Base-by-base conservation (phyloP, 371 early-diverging fungal species). In the Scutellospora calospora region DNA sequence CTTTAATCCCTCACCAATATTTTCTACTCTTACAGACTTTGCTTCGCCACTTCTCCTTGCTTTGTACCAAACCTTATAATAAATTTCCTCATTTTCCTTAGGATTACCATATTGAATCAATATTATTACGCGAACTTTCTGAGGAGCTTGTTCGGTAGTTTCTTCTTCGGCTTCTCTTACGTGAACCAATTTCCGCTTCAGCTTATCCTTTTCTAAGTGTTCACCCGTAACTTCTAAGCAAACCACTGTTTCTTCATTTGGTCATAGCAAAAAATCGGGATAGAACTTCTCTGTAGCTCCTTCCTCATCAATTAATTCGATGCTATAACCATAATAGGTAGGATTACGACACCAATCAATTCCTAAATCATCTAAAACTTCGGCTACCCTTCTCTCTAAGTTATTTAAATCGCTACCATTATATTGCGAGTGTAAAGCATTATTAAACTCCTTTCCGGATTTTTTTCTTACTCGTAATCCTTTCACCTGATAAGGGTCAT, bases 241-340 rank as follows among this genome's bases (percentile, higher is more conserved):
- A 6, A 60, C 60, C 27, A 60, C 5, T 6, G 60, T 60, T 12
- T 60, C 60, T 14, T 60, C 60, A 12, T 60, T 22, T n/a, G 22
- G 6, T 27, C 60, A 60, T 14, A 60, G 6, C 27, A 60, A 60
- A 60, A 60, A 60, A 60, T 60, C 60, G 5, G 60, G 60, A 60
- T 60, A 60, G 22, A 60, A 60, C n/a, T 60, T 60, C 60, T 60
- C 22, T 18, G 60, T 60, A 60, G 22, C 8, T 14, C 60, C 60
- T 60, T 60, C n/a, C n/a, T n/a, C 14, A 60, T 22, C 22, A 14
- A 60, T 14, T n/a, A 60, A 60, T 22, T 8, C 14, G 22, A 60
- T 60, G 5, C 60, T 22, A 60, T 14, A 60, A 18, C 60, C 60
- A 60, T 14, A 14, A 60, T 14, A 60, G 22, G 22, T 22, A 8